Evolutionary conservation across 345 rosid species (phyloP), one percentile per base, ranked within the genome.

Genomic region (Melaleuca alternifolia): DNA sequence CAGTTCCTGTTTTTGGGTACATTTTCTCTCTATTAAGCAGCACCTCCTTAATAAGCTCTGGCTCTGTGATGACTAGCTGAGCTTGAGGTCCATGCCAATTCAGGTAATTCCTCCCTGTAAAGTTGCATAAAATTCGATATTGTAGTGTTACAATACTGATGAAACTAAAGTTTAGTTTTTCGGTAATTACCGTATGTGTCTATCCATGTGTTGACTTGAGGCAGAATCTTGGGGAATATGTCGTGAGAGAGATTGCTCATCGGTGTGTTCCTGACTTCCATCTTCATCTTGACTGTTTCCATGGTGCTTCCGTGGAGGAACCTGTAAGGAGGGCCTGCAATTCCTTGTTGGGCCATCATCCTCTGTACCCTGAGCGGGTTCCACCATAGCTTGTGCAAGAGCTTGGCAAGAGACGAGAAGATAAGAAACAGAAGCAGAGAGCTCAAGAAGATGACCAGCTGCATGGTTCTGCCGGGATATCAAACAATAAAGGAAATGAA

Each of bases 11-110:
- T 84, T 89, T 91, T 6, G 51, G 10, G 33, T 84, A 91, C 46
- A 41, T 54, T 76, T 85, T 86, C 13, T 90, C 89, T 46, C 87
- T 92, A 20, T 88, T 88, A 85, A 76, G 89, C 76, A 84, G 13
- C 46, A 84, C 85, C 75, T 52, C 65, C 65, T 84, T 84, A 33
- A 84, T 44, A 11, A 84, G 71, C 52, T 56, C 76, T 14, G 71
- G 85, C 48, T 84, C 76, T 23, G 85, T 53, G 85, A 84, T 41
- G 37, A 84, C 71, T 4, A 84, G 76, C 14, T 84, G 85, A 53
- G 85, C 61, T 54, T 84, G 85, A 56, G 85, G 50, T 23, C 85
- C 83, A 16, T 50, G 28, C 87, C 82, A 76, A 61, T 52, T 75
- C 50, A 71, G 50, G 76, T 28, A 76, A 85, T 50, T 51, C 82